phyloP scores from a whole-genome alignment of 169 alveolate species.

The Plasmodium gonderi region DNA sequence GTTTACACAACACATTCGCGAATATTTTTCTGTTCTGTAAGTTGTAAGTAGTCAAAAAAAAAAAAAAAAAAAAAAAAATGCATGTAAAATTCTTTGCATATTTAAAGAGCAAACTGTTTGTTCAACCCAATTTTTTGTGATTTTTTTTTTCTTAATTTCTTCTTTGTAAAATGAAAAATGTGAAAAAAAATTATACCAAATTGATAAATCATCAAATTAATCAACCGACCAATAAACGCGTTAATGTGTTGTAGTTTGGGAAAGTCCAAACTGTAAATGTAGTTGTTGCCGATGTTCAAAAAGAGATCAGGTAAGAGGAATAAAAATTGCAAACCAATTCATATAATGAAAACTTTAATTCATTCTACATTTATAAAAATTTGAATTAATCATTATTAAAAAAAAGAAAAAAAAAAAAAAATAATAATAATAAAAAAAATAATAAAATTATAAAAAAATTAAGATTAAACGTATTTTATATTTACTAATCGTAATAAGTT shows the following conservation, averaged over 20 bases:
- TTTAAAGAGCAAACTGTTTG: neutral
- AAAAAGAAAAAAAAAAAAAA: neutral
- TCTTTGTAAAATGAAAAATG: neutral
- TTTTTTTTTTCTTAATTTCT: neutral
- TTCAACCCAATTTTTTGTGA: neutral
- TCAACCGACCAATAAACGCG: neutral
- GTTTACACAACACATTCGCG: neutral
- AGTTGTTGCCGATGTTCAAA: no score
- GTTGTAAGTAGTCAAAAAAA: neutral
- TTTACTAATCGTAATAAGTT: neutral
- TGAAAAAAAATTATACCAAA: neutral
- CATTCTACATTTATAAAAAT: neutral
- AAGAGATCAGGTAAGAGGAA: neutral
- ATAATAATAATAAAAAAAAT: neutral
- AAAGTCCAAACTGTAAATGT: neutral
- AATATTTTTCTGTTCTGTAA: neutral
- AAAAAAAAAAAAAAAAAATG: neutral
- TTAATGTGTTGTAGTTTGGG: neutral
- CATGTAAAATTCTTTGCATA: neutral
- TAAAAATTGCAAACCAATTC: neutral
- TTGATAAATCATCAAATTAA: neutral
- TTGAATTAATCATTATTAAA: conserved; percentile 1
- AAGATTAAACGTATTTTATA: neutral
- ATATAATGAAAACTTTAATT: neutral
- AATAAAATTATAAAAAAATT: neutral